Evolutionary conservation across 2,329 filamentous ascomycete genomes (phyloP).

Genomic region (Aspergillus ruber): DNA sequence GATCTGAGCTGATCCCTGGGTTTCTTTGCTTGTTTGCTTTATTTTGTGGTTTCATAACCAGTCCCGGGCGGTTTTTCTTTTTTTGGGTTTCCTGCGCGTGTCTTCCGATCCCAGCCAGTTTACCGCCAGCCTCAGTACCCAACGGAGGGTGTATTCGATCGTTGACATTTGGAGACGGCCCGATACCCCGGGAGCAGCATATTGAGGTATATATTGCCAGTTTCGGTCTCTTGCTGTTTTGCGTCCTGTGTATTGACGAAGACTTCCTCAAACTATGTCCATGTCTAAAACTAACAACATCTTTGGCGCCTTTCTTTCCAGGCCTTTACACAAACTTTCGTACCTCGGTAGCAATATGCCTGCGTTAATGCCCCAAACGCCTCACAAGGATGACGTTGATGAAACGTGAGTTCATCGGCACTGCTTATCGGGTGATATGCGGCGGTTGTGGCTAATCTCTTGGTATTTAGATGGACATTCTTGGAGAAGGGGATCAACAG

Average conservation of each 20-base stretch:
- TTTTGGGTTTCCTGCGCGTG: not conserved
- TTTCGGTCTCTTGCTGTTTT: not conserved
- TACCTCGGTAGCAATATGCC: conserved; percentile 24
- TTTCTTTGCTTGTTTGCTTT: not conserved
- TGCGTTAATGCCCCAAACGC: conserved; percentile 37
- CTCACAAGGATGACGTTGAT: conserved; percentile 53
- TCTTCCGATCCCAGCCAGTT: conserved; percentile 15
- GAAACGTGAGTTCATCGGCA: conserved; percentile 51
- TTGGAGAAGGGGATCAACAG: conserved; percentile 80
- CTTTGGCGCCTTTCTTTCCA: conserved; percentile 1
- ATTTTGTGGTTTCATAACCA: not conserved
- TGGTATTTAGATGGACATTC: conserved; percentile 68
- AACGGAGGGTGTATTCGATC: not conserved
- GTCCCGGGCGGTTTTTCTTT: not conserved
- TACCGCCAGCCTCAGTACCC: conserved; percentile 10
- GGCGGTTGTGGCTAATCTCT: conserved; percentile 11
- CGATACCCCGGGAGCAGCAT: not conserved
- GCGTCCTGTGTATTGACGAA: too few relatives aligned
- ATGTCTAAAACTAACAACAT: conserved; percentile 1
- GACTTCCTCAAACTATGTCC: not conserved
- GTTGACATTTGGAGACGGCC: not conserved
- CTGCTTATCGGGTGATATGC: not conserved
- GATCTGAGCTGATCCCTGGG: not conserved
- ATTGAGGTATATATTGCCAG: not conserved
- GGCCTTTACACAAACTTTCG: not conserved